A percentile compares a stretch with the other conserved stretches of the same genome.
These are phyloP conservation scores for Nannochloropsis salina DNA, from an alignment of 108 stramenopile genomes.

Conservation along the genomic window DNA sequence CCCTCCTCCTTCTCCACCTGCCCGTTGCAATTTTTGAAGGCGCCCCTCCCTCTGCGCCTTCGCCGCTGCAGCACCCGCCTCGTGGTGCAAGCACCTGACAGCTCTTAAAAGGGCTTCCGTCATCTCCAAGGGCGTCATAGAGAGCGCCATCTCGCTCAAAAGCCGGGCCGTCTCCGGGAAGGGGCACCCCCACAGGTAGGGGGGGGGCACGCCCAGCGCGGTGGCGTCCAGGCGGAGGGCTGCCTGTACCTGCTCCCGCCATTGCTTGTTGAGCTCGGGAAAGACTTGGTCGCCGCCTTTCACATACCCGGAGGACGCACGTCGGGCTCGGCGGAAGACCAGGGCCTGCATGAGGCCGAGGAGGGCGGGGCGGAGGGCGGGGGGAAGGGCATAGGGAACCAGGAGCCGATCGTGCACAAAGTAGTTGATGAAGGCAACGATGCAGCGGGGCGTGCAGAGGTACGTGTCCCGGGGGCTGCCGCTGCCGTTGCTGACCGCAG, in stretches of 20 bases:
- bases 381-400: neutral
- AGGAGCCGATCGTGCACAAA: neutral
- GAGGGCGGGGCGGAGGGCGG: neutral
- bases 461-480: neutral
- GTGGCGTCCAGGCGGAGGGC: neutral
- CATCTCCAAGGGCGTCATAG: neutral
- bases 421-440: neutral
- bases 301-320: neutral
- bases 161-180: neutral
- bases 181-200: neutral
- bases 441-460: neutral
- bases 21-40: neutral
- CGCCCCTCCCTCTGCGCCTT: neutral
- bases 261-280: neutral
- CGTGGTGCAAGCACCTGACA: neutral
- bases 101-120: neutral
- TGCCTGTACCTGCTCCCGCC: neutral
- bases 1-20: neutral
- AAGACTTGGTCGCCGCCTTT: neutral
- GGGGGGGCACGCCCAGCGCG: neutral
- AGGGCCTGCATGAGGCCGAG: neutral
- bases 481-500: neutral
- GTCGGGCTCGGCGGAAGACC: neutral
- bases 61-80: neutral
- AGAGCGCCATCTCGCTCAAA: neutral